Evolutionary conservation across 768 basidiomycete genomes (phyloP).

Genomic region (Auriscalpium microsporum): DNA sequence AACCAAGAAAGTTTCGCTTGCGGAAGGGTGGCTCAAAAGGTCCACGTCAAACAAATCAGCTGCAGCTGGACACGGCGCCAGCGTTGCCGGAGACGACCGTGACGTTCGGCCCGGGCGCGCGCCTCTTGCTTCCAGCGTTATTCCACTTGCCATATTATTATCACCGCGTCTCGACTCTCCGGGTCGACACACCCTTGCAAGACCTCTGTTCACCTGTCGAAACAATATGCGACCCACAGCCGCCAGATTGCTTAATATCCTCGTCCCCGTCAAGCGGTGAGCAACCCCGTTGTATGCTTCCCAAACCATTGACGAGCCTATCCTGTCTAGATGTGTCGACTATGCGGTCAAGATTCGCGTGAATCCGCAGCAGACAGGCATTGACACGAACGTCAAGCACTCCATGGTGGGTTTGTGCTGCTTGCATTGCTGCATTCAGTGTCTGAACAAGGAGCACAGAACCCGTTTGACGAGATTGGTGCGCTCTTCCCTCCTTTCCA

Average conservation of each 20-base stretch:
- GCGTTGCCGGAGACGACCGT: too few species aligned
- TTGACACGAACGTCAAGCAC: slow-evolving; percentile 97
- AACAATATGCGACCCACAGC: slow-evolving; percentile 64
- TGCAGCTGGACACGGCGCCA: too few species aligned
- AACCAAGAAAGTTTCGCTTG: too few species aligned
- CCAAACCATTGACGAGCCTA: neutral
- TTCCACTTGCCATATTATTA: too few species aligned
- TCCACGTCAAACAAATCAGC: too few species aligned
- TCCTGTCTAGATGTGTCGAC: slow-evolving; percentile 69
- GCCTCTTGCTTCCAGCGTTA: too few species aligned
- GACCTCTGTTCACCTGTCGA: too few species aligned
- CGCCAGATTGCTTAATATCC: slow-evolving; percentile 69
- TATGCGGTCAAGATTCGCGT: slow-evolving; percentile 99
- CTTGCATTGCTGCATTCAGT: neutral
- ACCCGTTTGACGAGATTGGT: slow-evolving; percentile 99
- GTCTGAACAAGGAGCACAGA: slow-evolving; percentile 37
- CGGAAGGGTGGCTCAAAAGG: too few species aligned
- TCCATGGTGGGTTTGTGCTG: slow-evolving; percentile 67
- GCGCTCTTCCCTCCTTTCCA: slow-evolving; percentile 11
- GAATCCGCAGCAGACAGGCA: slow-evolving; percentile 87
- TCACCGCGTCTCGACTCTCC: too few species aligned
- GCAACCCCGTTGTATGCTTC: slow-evolving; percentile 4
- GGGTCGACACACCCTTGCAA: too few species aligned
- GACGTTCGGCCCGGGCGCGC: too few species aligned
- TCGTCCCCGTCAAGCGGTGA: slow-evolving; percentile 90